Percentiles rank a stretch among this genome's conserved stretches.
Conservation (phyloP, 2,329 filamentous ascomycete species). For the Cercospora sp. region DNA sequence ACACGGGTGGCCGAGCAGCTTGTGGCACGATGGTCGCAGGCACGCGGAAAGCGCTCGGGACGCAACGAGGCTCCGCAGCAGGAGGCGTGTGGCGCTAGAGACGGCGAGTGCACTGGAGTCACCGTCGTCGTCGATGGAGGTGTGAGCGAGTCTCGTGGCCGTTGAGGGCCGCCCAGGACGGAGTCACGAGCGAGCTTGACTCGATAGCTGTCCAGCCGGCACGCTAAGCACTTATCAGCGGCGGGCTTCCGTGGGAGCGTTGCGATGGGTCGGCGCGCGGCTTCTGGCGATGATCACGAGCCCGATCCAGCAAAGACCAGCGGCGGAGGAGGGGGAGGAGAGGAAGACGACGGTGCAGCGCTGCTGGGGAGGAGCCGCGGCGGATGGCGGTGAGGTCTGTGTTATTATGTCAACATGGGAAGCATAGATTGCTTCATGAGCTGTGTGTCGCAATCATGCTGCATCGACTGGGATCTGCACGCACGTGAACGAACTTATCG, state of each 20-base stretch:
- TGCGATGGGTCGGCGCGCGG: neutral
- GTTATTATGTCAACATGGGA: neutral
- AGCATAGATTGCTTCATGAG: neutral
- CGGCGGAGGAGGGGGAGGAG: neutral
- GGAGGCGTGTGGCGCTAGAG: neutral
- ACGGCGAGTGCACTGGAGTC: neutral
- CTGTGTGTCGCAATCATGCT: conserved; percentile 1
- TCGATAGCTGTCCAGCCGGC: conserved; percentile 11
- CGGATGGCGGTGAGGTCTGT: neutral
- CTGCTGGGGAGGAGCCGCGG: neutral
- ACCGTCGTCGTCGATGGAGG: neutral
- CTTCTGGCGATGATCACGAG: neutral
- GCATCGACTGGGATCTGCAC: neutral
- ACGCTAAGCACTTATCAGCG: neutral
- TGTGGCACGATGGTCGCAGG: conserved; percentile 14
- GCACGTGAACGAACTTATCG: conserved; percentile 1
- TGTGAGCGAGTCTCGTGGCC: conserved; percentile 11
- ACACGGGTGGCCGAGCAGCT: conserved; percentile 25
- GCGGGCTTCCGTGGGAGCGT: neutral
- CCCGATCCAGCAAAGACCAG: neutral
- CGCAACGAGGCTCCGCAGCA: conserved; percentile 20
- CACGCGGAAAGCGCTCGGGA: conserved; percentile 12
- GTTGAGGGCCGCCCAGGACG: conserved; percentile 14
- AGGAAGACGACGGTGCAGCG: neutral
- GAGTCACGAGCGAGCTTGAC: conserved; percentile 19